Base-by-base conservation (phyloP, 2,329 filamentous ascomycete genomes). In the Neodidymelliopsis sp. region DNA sequence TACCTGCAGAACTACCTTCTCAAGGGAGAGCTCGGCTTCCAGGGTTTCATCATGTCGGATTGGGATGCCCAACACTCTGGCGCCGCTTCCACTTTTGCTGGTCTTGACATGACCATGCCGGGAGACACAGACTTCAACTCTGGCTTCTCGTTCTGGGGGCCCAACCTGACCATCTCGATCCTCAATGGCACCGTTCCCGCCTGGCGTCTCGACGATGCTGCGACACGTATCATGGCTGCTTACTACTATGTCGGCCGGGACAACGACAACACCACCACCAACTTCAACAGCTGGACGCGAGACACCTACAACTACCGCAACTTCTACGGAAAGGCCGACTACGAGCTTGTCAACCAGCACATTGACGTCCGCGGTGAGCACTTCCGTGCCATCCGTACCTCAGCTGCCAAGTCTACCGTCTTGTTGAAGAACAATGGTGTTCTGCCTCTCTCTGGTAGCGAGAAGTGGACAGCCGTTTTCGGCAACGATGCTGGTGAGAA, bases 131-230 rank as follows among this genome's bases (percentile, higher is more conserved):
- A 75, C 15, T 96, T 97, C 75, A 84, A 88, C 71, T 84, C 82
- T 4, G 89, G 89, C 6, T 72, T 75, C 39, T 87, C 86, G 13
- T 95, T 80, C 78, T 96, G 89, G 88, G 93, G 93, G 8, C 77
- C 86, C 20, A 97, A 97, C 73, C 74, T 97, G 60, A 97, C 93
- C 2, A 77, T 96, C 36, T 90, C 90, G 1, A 86, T 97, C 5
- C 74, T 96, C 60, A 97, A 97, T 67, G 92, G 92, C 25, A 96
- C 91, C 1, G 77, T 97, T 23, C 90, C 93, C 1, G 84, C 89
- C 60, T 96, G 89, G 82, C 84, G 93, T 39, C 71, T 97, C 8
- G 92, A 97, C 61, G 94, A 97, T 67, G 96, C 96, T 87, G 90
- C 85, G 4, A 88, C 91, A 73, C 86, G 94, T 62, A 96, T 89